phyloP scores from a whole-genome alignment of 345 rosid genomes.

The Citrus trifoliata region DNA sequence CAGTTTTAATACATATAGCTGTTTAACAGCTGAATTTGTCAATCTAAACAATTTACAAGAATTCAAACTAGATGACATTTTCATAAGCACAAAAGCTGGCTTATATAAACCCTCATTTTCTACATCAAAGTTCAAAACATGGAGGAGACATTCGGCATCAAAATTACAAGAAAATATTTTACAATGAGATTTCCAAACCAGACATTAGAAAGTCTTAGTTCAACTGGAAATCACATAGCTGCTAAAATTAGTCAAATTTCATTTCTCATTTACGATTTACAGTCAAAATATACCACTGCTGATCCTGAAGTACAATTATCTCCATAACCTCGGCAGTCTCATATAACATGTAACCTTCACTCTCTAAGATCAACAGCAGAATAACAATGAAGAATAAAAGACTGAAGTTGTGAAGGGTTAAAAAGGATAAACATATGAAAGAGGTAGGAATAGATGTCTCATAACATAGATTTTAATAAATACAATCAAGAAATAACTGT shows the following conservation, averaged over 20 bases:
- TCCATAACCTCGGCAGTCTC: background rate
- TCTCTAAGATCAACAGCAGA: background rate
- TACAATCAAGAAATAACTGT: too few species aligned
- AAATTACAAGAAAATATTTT: background rate
- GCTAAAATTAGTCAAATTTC: background rate
- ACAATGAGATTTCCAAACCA: background rate
- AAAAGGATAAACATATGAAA: too few species aligned
- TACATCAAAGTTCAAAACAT: background rate
- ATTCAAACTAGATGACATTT: background rate
- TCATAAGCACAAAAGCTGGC: background rate
- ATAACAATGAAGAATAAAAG: too few species aligned
- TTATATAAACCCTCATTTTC: background rate
- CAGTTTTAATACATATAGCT: background rate
- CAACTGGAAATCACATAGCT: background rate
- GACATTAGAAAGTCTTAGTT: background rate
- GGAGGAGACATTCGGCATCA: background rate
- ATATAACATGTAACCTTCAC: background rate
- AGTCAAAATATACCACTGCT: background rate
- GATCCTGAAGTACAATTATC: background rate
- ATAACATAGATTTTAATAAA: too few species aligned
- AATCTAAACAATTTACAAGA: background rate
- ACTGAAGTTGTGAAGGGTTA: too few species aligned
- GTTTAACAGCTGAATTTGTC: background rate
- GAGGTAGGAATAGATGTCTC: too few species aligned
- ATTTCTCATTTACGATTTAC: background rate